Conservation (phyloP, 1,284 basidiomycete genomes). For the Sanguinoderma infundibulare region DNA sequence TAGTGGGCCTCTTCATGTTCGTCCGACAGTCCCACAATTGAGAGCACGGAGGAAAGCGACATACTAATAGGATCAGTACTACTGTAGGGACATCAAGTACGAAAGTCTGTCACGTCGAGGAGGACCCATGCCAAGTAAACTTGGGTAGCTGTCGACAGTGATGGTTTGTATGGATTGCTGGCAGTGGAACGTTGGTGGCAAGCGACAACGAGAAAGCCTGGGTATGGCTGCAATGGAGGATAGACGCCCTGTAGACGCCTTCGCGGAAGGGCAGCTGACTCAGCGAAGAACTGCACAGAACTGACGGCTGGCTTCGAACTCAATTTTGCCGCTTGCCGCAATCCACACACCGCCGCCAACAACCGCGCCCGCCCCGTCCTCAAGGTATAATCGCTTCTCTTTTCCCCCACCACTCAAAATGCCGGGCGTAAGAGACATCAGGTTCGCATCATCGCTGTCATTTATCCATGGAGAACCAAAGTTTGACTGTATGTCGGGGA, state of each 20-base stretch:
- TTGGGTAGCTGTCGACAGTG: too few relatives aligned
- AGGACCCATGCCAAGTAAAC: too few relatives aligned
- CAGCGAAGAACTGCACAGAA: slow-evolving; percentile 42
- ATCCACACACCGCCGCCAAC: slow-evolving; percentile 37
- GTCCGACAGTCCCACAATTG: too few relatives aligned
- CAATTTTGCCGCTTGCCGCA: slow-evolving; percentile 41
- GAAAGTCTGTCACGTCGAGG: too few relatives aligned
- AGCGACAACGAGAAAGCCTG: too few relatives aligned
- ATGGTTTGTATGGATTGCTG: too few relatives aligned
- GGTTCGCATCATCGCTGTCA: slow-evolving; percentile 50
- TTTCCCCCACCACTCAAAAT: slow-evolving; percentile 55
- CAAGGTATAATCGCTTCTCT: slow-evolving; percentile 45
- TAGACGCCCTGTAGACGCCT: neutral
- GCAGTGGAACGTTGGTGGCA: too few relatives aligned
- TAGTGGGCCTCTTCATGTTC: too few relatives aligned
- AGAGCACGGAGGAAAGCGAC: too few relatives aligned
- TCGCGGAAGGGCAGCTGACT: slow-evolving; percentile 24
- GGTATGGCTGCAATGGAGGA: neutral
- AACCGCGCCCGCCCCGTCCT: slow-evolving; percentile 45
- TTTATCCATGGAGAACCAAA: neutral
- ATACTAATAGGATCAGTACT: too few relatives aligned
- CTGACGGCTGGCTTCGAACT: slow-evolving; percentile 40
- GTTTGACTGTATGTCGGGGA: neutral
- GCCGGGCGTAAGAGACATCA: slow-evolving; percentile 93
- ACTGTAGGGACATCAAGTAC: too few relatives aligned